A percentile compares a stretch with the other conserved stretches of the same genome.
phyloP scores from a whole-genome alignment of 116 monocot species.

The Zostera marina region DNA sequence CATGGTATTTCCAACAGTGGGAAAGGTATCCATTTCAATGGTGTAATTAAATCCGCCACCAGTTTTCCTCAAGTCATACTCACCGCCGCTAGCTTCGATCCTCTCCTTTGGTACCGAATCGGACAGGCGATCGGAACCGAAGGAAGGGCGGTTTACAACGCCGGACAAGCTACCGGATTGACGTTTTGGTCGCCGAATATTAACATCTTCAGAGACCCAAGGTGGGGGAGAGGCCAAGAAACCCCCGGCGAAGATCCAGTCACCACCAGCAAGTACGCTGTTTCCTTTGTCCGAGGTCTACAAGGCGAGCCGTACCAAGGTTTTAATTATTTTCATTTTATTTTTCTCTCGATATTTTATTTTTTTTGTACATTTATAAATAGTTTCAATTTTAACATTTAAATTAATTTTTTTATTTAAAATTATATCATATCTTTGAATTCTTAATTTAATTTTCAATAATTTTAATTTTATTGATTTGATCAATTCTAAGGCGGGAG shows the following conservation, averaged over 20 bases:
- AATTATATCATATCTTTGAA: too few species aligned
- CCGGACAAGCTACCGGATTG: conserved; percentile 63
- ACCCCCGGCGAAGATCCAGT: conserved; percentile 84
- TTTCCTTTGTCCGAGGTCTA: conserved; percentile 55
- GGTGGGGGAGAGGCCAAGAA: conserved; percentile 96
- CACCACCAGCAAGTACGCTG: conserved; percentile 50
- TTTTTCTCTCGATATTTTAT: too few species aligned
- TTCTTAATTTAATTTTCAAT: too few species aligned
- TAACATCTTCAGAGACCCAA: conserved; percentile 78
- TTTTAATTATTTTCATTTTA: too few species aligned
- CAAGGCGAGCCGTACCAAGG: conserved; percentile 57
- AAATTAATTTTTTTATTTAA: too few species aligned
- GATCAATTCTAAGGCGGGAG: too few species aligned
- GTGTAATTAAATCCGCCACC: conserved; percentile 31
- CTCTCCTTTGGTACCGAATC: conserved; percentile 57
- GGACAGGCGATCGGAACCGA: conserved; percentile 74
- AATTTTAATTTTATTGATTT: too few species aligned
- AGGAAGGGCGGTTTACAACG: conserved; percentile 69
- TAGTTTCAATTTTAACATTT: too few species aligned
- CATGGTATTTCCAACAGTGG: conserved; percentile 67
- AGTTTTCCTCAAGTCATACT: conserved; percentile 88
- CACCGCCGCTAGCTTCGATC: conserved; percentile 63
- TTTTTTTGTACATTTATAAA: too few species aligned
- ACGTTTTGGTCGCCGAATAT: conserved; percentile 91
- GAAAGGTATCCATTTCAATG: conserved; percentile 37